A percentile compares a stretch with the other conserved stretches of the same genome.
phyloP scores from a whole-genome alignment of 805 yeast species.

The Nakazawaea wyomingensis region DNA sequence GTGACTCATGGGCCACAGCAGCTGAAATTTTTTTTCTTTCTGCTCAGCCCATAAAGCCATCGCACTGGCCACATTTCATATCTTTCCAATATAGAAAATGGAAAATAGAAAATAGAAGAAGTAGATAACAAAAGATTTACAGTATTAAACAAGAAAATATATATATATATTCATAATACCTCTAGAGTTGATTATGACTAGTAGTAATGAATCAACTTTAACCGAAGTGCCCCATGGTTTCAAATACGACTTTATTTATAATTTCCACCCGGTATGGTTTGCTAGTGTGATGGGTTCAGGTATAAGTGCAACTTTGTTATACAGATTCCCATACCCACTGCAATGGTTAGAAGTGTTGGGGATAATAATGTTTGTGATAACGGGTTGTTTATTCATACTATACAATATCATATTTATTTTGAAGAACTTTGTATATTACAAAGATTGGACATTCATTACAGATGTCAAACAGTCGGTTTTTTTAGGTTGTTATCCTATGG shows the following conservation, averaged over 20 bases:
- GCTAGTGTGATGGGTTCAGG: constrained; percentile 86
- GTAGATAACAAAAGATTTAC: too few relatives aligned
- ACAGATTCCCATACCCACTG: constrained; percentile 45
- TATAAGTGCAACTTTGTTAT: constrained; percentile 56
- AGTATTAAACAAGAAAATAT: too few relatives aligned
- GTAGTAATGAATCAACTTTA: neutral
- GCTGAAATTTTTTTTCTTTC: too few relatives aligned
- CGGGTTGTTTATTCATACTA: constrained; percentile 1
- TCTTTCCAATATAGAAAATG: too few relatives aligned
- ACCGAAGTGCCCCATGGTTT: neutral
- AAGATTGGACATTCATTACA: constrained; percentile 22
- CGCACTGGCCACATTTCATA: constrained; percentile 1
- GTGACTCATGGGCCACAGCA: neutral
- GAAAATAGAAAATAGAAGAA: too few relatives aligned
- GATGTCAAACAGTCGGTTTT: constrained; percentile 51
- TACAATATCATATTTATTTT: constrained; percentile 2
- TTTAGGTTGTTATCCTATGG: constrained; percentile 85
- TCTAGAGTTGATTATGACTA: too few relatives aligned
- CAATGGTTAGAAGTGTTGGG: constrained; percentile 7
- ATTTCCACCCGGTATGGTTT: constrained; percentile 53
- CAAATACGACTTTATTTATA: constrained; percentile 12
- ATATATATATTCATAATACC: too few relatives aligned
- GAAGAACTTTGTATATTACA: constrained; percentile 6
- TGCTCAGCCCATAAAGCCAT: too few relatives aligned
- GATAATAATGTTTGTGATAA: constrained; percentile 3